Conservation (phyloP, 345 rosid genomes). For the Bretschneidera sinensis region DNA sequence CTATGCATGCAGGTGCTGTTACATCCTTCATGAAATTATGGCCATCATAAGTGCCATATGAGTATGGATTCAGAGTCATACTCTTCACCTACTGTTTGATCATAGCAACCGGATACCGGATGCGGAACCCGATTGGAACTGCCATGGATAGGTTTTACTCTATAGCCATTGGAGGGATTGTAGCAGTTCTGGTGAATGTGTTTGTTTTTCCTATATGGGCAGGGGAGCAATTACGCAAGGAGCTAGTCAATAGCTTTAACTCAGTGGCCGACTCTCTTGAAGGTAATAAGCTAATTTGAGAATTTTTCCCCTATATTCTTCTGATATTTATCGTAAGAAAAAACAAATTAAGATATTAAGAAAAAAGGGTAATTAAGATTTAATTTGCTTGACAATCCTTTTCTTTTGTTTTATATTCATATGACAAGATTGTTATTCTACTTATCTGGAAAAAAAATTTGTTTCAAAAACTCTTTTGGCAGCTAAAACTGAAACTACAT, state of each 20-base stretch:
- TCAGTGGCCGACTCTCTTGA: constrained; percentile 56
- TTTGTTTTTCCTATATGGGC: constrained; percentile 59
- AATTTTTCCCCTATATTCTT: too few relatives aligned
- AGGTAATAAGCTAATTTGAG: constrained; percentile 34
- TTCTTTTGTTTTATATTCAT: too few relatives aligned
- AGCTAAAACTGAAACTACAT: too few relatives aligned
- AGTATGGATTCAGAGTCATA: constrained; percentile 58
- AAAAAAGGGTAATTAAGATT: too few relatives aligned
- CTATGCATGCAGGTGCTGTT: constrained; percentile 45
- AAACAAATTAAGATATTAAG: too few relatives aligned
- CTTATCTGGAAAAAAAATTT: too few relatives aligned
- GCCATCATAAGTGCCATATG: constrained; percentile 62
- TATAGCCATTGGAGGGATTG: constrained; percentile 60
- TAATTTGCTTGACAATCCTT: too few relatives aligned
- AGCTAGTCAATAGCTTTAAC: constrained; percentile 44
- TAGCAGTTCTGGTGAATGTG: constrained; percentile 61
- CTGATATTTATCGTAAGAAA: too few relatives aligned
- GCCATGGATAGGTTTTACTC: constrained; percentile 64
- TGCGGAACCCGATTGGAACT: constrained; percentile 56
- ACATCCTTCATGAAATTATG: constrained; percentile 63
- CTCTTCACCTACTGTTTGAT: constrained; percentile 66
- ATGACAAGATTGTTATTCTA: too few relatives aligned
- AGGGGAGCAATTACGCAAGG: constrained; percentile 56
- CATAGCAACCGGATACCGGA: constrained; percentile 52
- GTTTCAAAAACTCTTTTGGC: too few relatives aligned